These are phyloP conservation scores for Phialophora macrospora DNA, from an alignment of 2,329 filamentous ascomycete genomes.

Conservation along the genomic window DNA sequence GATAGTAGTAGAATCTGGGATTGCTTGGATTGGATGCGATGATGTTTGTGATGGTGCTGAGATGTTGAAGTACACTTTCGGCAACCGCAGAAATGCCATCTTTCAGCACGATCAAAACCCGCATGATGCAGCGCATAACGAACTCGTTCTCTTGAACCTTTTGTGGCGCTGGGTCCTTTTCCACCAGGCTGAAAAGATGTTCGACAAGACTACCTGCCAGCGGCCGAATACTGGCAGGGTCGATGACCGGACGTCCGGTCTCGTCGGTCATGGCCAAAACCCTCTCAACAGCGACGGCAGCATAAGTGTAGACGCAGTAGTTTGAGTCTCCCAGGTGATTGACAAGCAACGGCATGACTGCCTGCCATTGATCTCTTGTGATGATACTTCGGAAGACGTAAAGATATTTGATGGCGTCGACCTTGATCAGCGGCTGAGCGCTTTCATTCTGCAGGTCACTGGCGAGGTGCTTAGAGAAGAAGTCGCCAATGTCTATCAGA, in stretches of 20 bases:
- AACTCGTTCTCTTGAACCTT: slow-evolving; percentile 99
- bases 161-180: slow-evolving; percentile 79
- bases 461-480: slow-evolving; percentile 91
- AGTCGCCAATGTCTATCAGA: slow-evolving; percentile 87
- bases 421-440: slow-evolving; percentile 85
- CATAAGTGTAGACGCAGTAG: slow-evolving; percentile 97
- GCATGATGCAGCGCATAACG: slow-evolving; percentile 97
- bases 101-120: slow-evolving; percentile 90
- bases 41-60: slow-evolving; percentile 86
- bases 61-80: slow-evolving; percentile 78
- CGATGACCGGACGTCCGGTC: slow-evolving; percentile 77
- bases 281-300: slow-evolving; percentile 93
- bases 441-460: slow-evolving; percentile 77
- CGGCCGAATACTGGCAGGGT: slow-evolving; percentile 75
- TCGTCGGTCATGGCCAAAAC: slow-evolving; percentile 79
- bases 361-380: slow-evolving; percentile 88
- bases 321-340: slow-evolving; percentile 87
- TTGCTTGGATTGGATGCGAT: slow-evolving; percentile 97
- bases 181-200: slow-evolving; percentile 89
- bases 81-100: slow-evolving; percentile 76
- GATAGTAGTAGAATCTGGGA: slow-evolving; percentile 96
- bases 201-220: slow-evolving; percentile 84
- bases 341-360: slow-evolving; percentile 85
- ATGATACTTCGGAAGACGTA: slow-evolving; percentile 97
- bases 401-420: slow-evolving; percentile 97